Base-by-base conservation (phyloP, 306 rosid genomes). In the Spatholobus suberectus region DNA sequence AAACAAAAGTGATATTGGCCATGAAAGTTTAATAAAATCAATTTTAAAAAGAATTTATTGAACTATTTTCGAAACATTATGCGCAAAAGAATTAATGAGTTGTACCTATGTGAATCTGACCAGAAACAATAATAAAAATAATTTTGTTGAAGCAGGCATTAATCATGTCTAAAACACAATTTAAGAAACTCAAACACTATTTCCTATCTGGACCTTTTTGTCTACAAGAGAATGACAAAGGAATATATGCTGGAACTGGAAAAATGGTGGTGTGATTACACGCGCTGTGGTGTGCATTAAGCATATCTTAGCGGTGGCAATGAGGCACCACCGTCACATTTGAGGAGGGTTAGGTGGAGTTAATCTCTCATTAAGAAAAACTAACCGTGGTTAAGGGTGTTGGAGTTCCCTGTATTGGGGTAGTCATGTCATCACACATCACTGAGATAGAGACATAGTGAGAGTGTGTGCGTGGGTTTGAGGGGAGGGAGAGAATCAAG, bases 401-500 rank as follows among this genome's bases (percentile, higher is more conserved):
- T 73, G 77, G 78, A 78, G 49, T 55, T 13, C 59, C 75, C 82
- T 81, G 78, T 85, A 77, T 47, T 58, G 49, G 57, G 51, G 79
- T 74, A 72, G 55, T 77, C 81, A 15, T 87, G 78, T 46, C 82
- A 84, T 82, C 80, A 79, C 70, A 18, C 84, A 73, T 67, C 88
- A 77, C 71, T 80, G 24, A 46, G 69, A 66, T 14, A 18, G 72
- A 18, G 83, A 66, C 43, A 14, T 8, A 8, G 57, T 18, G 51
- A 57, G 69, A 6, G 75, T 41, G 63, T 34, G 55, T 68, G 58
- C 62, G 57, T 68, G 49, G 21, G 76, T 68, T 71, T 26, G 79
- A 20, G 70, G 77, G 55, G 79, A 69, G 57, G 11, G 80, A 79
- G 80, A 77, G 91, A 89, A 89, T 87, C 93, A 74, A 81, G 85